These are phyloP conservation scores for Thuidium tamariscinum DNA, from an alignment of 225 moss, liverwort and hornwort species.

Conservation along the genomic window DNA sequence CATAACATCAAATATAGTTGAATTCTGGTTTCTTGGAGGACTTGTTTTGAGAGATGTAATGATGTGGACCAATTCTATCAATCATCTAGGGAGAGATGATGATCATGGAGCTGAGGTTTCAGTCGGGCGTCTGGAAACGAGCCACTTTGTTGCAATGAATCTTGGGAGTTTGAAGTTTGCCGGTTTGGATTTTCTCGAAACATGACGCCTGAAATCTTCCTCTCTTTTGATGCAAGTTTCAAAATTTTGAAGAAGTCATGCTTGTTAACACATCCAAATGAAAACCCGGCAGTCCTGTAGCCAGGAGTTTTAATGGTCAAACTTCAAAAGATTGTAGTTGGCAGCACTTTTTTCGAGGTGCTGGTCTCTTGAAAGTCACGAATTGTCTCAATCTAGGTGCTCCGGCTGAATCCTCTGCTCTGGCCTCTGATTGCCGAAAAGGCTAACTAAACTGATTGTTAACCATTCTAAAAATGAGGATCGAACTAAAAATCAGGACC, in stretches of 20 bases:
- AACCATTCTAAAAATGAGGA: background rate
- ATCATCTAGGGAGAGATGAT: background rate
- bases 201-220: background rate
- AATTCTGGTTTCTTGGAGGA: background rate
- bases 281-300: too few species aligned
- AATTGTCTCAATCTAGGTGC: background rate
- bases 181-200: background rate
- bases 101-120: background rate
- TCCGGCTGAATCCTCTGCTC: too few species aligned
- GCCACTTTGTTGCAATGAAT: background rate
- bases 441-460: background rate
- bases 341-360: background rate
- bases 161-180: background rate
- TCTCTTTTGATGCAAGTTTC: too few species aligned
- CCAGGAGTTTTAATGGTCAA: background rate
- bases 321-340: too few species aligned
- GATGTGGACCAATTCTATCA: background rate
- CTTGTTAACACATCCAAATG: too few species aligned
- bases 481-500: background rate
- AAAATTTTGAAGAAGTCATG: too few species aligned
- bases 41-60: background rate
- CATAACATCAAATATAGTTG: background rate
- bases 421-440: background rate
- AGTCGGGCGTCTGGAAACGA: background rate
- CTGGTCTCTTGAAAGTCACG: background rate